Evolutionary conservation across 2,329 filamentous ascomycete species (phyloP).

Genomic region (Metarhizium humberi): DNA sequence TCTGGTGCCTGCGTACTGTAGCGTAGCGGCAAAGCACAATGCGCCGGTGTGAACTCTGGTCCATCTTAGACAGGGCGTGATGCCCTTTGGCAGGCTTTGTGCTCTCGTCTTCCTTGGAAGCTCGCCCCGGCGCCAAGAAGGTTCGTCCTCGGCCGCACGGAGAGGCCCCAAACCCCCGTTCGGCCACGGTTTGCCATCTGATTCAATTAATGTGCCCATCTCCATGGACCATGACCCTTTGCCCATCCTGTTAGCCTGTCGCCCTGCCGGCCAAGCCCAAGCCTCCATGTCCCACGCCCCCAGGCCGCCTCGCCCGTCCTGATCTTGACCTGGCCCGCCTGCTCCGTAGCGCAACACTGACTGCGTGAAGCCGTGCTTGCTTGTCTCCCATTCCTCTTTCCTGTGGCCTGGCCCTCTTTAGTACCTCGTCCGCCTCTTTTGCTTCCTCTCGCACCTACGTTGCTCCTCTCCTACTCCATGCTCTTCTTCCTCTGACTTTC

Average conservation of each 20-base stretch:
- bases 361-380: neutral
- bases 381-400: conserved; percentile 7
- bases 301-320: neutral
- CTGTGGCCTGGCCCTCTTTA: neutral
- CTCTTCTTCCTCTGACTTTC: conserved; percentile 4
- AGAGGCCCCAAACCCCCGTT: neutral
- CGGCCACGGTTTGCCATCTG: neutral
- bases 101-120: neutral
- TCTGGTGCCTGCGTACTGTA: neutral
- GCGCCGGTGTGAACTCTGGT: neutral
- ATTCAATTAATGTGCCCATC: too few relatives aligned
- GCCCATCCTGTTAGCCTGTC: neutral
- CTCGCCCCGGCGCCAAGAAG: neutral
- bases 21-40: neutral
- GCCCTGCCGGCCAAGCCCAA: neutral
- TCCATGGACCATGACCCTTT: neutral
- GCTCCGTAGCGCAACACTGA: neutral
- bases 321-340: neutral
- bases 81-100: neutral
- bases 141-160: neutral
- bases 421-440: conserved; percentile 3
- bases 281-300: neutral
- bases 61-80: too few relatives aligned
- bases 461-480: conserved; percentile 1
- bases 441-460: neutral